phyloP scores from a whole-genome alignment of 306 rosid genomes.

The cucumber (Cucumis sativus) region Cucumber_9930_V3 NC_026661.2:2072001-2072500 shows the following conservation, averaged over 20 bases:
- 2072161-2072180: slow-evolving; percentile 52
- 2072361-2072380: slow-evolving; percentile 50
- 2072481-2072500: slow-evolving; percentile 40
- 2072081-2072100: slow-evolving; percentile 65
- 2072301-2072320: slow-evolving; percentile 47
- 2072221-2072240: slow-evolving; percentile 56
- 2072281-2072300: slow-evolving; percentile 83
- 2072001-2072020: slow-evolving; percentile 86
- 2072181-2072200: slow-evolving; percentile 53
- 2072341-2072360: slow-evolving; percentile 49
- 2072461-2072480: slow-evolving; percentile 59
- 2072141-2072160: slow-evolving; percentile 63
- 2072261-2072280: slow-evolving; percentile 59
- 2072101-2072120: slow-evolving; percentile 73
- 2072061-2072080: slow-evolving; percentile 51
- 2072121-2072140: slow-evolving; percentile 49
- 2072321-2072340: slow-evolving; percentile 17
- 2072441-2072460: slow-evolving; percentile 83
- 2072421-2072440: slow-evolving; percentile 93
- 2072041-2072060: slow-evolving; percentile 69
- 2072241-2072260: slow-evolving; percentile 67
- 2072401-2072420: slow-evolving; percentile 91
- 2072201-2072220: slow-evolving; percentile 80
- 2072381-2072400: slow-evolving; percentile 54
- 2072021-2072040: slow-evolving; percentile 69